Percentiles rank a stretch among this genome's conserved stretches.
Evolutionary conservation across 371 early-diverging fungal genomes (phyloP).

Genomic region (Umbelopsis sp.): DNA sequence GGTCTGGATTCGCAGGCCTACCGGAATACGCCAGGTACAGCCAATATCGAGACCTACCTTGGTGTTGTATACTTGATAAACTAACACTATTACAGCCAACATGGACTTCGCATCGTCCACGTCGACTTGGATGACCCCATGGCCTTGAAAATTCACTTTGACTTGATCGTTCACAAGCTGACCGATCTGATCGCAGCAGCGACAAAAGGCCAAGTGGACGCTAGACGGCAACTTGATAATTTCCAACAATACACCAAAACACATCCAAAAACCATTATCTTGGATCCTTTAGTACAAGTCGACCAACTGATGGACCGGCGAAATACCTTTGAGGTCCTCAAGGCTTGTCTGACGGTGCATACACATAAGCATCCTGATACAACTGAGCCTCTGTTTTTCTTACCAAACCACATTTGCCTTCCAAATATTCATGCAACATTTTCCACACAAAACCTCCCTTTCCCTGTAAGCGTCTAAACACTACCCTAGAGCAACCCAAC

Average conservation of each 20-base stretch:
- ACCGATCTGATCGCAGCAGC: conserved; percentile 45
- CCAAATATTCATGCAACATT: conserved; percentile 13
- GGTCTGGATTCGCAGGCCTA: conserved; percentile 44
- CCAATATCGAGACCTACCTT: neutral
- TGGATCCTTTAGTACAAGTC: neutral
- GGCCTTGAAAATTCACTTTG: conserved; percentile 38
- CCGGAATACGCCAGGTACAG: conserved; percentile 46
- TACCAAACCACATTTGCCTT: conserved; percentile 15
- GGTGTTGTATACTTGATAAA: neutral
- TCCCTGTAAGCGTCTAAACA: neutral
- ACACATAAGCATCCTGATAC: neutral
- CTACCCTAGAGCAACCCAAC: neutral
- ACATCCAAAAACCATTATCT: neutral
- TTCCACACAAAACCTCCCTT: neutral
- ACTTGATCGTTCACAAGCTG: conserved; percentile 54
- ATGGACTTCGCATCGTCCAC: conserved; percentile 36
- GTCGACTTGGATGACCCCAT: conserved; percentile 45
- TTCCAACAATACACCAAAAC: conserved; percentile 27
- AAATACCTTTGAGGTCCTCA: neutral
- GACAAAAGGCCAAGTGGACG: conserved; percentile 37
- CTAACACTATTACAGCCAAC: conserved; percentile 28
- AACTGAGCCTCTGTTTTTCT: conserved; percentile 10
- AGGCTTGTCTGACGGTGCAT: neutral
- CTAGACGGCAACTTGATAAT: conserved; percentile 29
- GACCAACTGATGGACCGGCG: conserved; percentile 9